Evolutionary conservation across 441 rosid species (phyloP).

Genomic region (Jatropha podagrica): DNA sequence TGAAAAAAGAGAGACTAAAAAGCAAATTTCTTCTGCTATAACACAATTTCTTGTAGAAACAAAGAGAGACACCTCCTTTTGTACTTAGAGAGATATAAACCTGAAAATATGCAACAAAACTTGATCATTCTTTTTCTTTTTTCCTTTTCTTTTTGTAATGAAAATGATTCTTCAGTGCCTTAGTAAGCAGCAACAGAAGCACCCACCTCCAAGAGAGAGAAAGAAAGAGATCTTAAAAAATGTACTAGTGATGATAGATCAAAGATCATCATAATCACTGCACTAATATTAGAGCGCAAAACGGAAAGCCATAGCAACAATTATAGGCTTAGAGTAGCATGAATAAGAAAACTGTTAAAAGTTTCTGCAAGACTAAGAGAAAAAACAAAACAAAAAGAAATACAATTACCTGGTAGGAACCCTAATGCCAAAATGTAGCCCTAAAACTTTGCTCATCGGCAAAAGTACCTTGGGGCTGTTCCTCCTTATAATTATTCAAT

Average conservation of each 20-base stretch:
- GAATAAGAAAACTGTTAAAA: neutral
- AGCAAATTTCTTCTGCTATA: neutral
- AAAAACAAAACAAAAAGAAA: neutral
- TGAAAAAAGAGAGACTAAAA: conserved; percentile 17
- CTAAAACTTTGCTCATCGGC: neutral
- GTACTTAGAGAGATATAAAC: conserved; percentile 18
- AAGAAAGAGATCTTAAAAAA: neutral
- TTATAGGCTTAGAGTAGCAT: conserved; percentile 1
- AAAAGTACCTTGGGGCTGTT: neutral
- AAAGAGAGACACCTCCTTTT: conserved; percentile 15
- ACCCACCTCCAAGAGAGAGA: conserved; percentile 24
- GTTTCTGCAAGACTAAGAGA: conserved; percentile 1
- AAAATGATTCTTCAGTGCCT: conserved; percentile 11
- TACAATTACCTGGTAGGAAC: neutral
- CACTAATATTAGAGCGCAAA: neutral
- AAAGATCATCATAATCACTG: neutral
- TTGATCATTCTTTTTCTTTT: neutral
- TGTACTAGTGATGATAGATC: neutral
- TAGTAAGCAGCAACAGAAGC: conserved; percentile 35
- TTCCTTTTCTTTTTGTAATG: neutral
- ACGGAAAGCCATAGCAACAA: neutral
- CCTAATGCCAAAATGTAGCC: conserved; percentile 14
- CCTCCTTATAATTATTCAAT: neutral
- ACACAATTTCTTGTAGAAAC: conserved; percentile 14
- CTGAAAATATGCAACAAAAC: conserved; percentile 11